Conservation (phyloP, 306 rosid species). For the Inga oerstediana region DNA sequence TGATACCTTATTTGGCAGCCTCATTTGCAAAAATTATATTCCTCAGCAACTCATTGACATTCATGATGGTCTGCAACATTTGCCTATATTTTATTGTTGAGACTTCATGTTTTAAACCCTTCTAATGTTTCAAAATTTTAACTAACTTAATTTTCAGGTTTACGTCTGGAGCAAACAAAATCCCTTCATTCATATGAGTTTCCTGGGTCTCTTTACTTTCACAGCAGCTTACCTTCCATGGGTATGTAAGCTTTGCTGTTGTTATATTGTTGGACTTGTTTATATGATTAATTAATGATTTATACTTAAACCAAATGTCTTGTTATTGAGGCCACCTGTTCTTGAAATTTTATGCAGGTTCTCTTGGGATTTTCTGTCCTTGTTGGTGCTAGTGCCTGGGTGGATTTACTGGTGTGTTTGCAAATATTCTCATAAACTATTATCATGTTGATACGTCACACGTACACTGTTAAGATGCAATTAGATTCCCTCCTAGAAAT, state of each 20-base stretch:
- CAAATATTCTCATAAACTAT: conserved; percentile 8
- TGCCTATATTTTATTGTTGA: background rate
- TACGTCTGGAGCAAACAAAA: conserved; percentile 99
- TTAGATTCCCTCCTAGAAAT: background rate
- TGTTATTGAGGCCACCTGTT: background rate
- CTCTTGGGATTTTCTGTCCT: conserved; percentile 91
- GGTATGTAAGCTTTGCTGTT: conserved; percentile 57
- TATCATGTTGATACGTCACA: conserved; percentile 20
- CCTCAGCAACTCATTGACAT: conserved; percentile 94
- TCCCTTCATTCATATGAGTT: conserved; percentile 96
- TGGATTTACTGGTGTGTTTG: conserved; percentile 81
- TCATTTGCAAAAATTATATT: conserved; percentile 89
- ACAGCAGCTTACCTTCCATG: conserved; percentile 98
- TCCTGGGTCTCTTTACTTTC: conserved; percentile 90
- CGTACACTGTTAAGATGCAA: background rate
- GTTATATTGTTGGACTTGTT: conserved; percentile 26
- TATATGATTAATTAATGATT: conserved; percentile 7
- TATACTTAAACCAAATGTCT: background rate
- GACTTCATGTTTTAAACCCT: background rate
- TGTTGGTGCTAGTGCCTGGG: conserved; percentile 99
- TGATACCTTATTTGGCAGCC: conserved; percentile 87
- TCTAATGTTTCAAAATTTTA: conserved; percentile 2
- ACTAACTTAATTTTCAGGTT: conserved; percentile 55
- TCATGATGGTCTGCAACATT: conserved; percentile 79
- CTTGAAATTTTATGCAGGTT: conserved; percentile 51